Evolutionary conservation across 768 basidiomycete genomes (phyloP), one percentile per base, ranked within the genome.

Genomic region (Leccinum disarticulatum): DNA sequence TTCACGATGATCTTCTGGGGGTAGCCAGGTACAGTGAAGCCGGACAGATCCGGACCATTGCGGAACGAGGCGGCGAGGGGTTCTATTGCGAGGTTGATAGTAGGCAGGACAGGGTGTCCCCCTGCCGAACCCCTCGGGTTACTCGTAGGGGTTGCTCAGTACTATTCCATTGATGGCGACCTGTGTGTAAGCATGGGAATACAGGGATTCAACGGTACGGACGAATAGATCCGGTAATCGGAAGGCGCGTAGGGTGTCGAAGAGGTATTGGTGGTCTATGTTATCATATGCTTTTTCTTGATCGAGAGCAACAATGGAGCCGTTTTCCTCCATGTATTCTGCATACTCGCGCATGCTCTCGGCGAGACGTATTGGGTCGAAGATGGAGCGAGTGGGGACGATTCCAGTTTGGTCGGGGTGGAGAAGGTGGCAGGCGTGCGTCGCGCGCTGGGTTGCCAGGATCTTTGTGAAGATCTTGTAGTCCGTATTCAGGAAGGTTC

Each of bases 201-300:
- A 43, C 3, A 43, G 6, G 17, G 41, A 43, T 3, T 43, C 41
- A 6, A 43, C 41, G 0, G 41, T 43, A 1, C 7, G 8, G 6
- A 43, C 8, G 41, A 43, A 43, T 2, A 43, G 15, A 0, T 19
- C 2, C 0, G 56, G 57, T 0, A 58, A 22, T 0, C 4, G 3
- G 11, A 52, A 46, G 4, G 50, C 13, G 1, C 7, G 1, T 0
- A 58, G 30, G 0, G 11, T 35, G 1, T 14, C 4, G 0, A 53
- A 0, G 0, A 79, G 59, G 68, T 71, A 79, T 6, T 62, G 30
- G 22, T 78, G 76, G 0, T 35, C 28, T 0, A 79, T 73, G 54
- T 75, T 76, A 30, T 79, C 74, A 31, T 77, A 77, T 0, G 38
- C 50, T 58, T 77, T 78, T 61, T 78, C 77, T 60, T 79, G 77